Evolutionary conservation across 2,329 filamentous ascomycete genomes (phyloP), one percentile per base, ranked within the genome.

Genomic region (Chaetomium sp.): DNA sequence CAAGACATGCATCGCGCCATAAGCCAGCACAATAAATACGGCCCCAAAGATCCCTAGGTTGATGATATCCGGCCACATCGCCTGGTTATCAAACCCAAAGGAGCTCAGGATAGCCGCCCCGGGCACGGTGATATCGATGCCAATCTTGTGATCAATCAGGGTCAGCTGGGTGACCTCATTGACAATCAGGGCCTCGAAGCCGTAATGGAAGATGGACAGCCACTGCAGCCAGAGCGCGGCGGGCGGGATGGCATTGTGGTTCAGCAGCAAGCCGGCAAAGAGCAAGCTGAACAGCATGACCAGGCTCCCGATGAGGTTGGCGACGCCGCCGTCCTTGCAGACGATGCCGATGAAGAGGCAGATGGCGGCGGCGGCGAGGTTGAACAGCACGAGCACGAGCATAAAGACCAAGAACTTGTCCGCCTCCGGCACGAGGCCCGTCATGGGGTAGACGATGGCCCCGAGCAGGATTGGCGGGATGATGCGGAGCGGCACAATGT

Each of bases 211-310:
- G 68, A 99, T 99, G 1, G 93, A 97, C 9, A 99, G 80, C 79
- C 86, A 87, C 81, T 99, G 95, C 59, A 99, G 79, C 95, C 95
- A 99, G 67, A 93, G 78, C 2, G 94, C 91, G 1, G 91, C 87
- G 57, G 86, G 83, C 1, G 95, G 95, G 60, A 97, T 97, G 33
- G 92, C 93, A 75, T 97, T 89, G 75, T 97, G 93, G 77, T 99
- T 99, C 67, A 99, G 86, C 64, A 99, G 83, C 65, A 99, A 87
- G 64, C 95, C 95, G 0, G 93, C 94, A 76, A 99, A 98, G 10
- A 99, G 84, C 67, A 99, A 80, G 75, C 91, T 96, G 82, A 99
- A 99, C 9, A 99, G 83, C 95, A 99, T 99, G 58, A 98, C 92
- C 72, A 99, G 79, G 71, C 93, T 96, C 61, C 94, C 95, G 65